Evolutionary conservation across 148 eudicot genomes (phyloP).

Genomic region (Camellia japonica): DNA sequence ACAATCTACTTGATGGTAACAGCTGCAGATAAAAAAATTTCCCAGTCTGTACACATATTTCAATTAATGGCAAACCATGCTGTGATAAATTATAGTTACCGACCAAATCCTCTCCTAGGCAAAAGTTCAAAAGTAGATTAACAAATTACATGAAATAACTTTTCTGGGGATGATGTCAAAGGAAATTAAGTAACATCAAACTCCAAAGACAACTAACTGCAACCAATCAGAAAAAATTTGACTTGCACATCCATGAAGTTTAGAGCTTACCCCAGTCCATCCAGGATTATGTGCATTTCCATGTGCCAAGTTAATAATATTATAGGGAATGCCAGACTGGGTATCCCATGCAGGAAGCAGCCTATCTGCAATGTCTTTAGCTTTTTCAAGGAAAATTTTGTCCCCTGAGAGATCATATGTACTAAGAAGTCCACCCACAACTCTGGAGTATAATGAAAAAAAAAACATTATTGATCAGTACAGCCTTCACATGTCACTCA

Average conservation of each 20-base stretch:
- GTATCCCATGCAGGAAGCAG: conserved; percentile 98
- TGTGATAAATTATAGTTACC: neutral
- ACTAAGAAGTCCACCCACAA: conserved; percentile 98
- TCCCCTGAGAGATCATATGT: conserved; percentile 94
- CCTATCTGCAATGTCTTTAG: conserved; percentile 93
- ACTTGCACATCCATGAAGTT: neutral
- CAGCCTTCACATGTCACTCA: neutral
- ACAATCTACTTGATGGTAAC: neutral
- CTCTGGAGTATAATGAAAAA: conserved; percentile 47
- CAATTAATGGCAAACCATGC: neutral
- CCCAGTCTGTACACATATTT: neutral
- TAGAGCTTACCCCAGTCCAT: conserved; percentile 89
- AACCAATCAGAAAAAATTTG: neutral
- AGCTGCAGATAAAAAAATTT: neutral
- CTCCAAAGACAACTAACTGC: neutral
- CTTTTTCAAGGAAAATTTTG: conserved; percentile 88
- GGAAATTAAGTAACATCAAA: neutral
- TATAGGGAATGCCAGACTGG: conserved; percentile 84
- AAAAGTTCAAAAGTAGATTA: neutral
- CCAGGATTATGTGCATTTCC: conserved; percentile 94
- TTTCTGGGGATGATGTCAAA: neutral
- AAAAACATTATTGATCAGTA: conserved; percentile 8
- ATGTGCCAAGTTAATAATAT: conserved; percentile 76
- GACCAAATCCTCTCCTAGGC: neutral
- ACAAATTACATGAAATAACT: neutral